Evolutionary conservation across 1,284 basidiomycete genomes (phyloP), one percentile per base, ranked within the genome.

Genomic region (Coniophora puteana): DNA sequence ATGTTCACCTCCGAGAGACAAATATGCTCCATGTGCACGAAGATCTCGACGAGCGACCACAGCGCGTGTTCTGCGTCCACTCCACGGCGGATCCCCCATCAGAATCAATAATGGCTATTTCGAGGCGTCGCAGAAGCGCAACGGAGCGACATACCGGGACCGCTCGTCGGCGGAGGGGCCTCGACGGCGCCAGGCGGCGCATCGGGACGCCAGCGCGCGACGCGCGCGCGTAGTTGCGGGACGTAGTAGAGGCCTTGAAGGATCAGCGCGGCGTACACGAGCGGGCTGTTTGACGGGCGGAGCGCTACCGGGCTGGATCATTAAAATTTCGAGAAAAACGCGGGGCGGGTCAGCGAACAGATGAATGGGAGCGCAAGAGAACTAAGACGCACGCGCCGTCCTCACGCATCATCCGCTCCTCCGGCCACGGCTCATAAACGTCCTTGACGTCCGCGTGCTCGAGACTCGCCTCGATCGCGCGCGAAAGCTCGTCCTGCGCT

Each of bases 391-490:
- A 83, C 83, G 80, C 69, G 40, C 72, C 71, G 41, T 72, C 76
- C 48, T 76, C 70, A n/a, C 84, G 66, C 3, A 78, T 48, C 28
- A 69, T 62, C 21, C 77, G 65, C 41, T 79, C 72, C 4, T 73
- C 50, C 0, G 77, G 71, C 8, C 67, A 52, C 22, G 55, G 50
- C 27, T 67, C 68, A n/a, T 68, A 59, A 11, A 60, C 57, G 24
- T 54, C 61, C 33, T 52, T 47, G 29, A 59, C 60, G 8, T 45
- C 49, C 25, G 41, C 46, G 32, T 64, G 61, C 36, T 63, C 62
- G 41, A 84, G 62, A 53, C 81, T 83, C 5, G 76, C 81, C 58
- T 80, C 74, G 30, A 85, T 83, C 2, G 81, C 83, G 24, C 77
- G 74, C 47, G 81, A 71, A 25, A 82, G 79, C 18, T 69, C 67